Evolutionary conservation across 1,139 yeast genomes (phyloP).

Genomic region (Fermentozyma sake): DNA sequence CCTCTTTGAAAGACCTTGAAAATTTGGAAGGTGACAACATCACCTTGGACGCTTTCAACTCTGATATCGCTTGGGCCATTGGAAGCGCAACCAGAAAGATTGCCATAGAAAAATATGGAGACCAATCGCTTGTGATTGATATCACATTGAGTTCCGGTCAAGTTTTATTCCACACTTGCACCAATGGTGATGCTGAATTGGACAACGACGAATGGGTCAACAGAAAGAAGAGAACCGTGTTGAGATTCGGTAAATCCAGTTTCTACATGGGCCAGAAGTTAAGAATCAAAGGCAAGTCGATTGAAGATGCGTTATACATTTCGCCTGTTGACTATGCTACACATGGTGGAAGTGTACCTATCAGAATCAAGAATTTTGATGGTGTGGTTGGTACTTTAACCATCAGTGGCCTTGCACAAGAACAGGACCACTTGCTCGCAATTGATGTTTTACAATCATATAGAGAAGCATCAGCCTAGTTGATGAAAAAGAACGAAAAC

Average conservation of each 20-base stretch:
- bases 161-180: constrained; percentile 46
- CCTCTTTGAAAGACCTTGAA: constrained; percentile 5
- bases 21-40: constrained; percentile 9
- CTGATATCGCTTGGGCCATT: constrained; percentile 33
- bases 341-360: constrained; percentile 64
- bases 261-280: constrained; percentile 51
- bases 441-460: constrained; percentile 12
- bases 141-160: constrained; percentile 49
- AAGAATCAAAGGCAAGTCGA: constrained; percentile 20
- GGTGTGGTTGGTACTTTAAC: constrained; percentile 52
- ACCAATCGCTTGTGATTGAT: constrained; percentile 44
- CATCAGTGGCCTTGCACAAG: constrained; percentile 55
- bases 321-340: constrained; percentile 47
- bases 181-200: constrained; percentile 35
- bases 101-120: constrained; percentile 17
- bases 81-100: constrained; percentile 30
- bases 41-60: constrained; percentile 20
- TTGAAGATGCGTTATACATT: constrained; percentile 39
- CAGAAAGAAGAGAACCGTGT: constrained; percentile 49
- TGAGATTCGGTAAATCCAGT: constrained; percentile 51
- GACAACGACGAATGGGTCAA: constrained; percentile 61
- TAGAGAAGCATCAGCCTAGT: no score
- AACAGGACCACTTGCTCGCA: constrained; percentile 44
- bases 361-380: constrained; percentile 40
- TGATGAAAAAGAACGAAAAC: no score